A percentile compares a stretch with the other conserved stretches of the same genome.
These are phyloP conservation scores for Tothia fuscella DNA, from an alignment of 2,329 filamentous ascomycete species.

Conservation along the genomic window DNA sequence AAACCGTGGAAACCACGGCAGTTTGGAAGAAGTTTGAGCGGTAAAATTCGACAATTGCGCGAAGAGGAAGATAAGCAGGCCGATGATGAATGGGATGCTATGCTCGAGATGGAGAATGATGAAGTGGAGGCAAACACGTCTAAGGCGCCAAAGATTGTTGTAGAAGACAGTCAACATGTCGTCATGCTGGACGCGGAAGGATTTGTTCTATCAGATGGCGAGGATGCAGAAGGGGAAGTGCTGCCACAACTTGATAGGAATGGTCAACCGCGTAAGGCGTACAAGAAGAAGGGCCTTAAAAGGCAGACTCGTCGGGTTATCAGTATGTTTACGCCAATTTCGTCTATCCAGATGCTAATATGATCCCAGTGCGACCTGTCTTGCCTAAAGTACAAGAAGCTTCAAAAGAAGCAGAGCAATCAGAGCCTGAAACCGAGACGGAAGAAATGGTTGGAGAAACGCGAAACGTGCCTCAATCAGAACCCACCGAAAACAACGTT, in stretches of 20 bases:
- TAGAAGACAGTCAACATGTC: constrained; percentile 31
- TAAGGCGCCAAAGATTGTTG: constrained; percentile 22
- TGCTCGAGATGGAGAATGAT: constrained; percentile 56
- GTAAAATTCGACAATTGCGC: constrained; percentile 58
- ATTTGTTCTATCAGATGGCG: constrained; percentile 45
- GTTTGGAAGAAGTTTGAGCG: constrained; percentile 58
- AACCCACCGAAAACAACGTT: background rate
- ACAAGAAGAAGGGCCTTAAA: constrained; percentile 78
- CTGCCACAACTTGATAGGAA: constrained; percentile 20
- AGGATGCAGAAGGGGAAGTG: constrained; percentile 20
- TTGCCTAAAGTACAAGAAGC: constrained; percentile 28
- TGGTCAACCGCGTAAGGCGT: constrained; percentile 49
- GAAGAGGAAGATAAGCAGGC: constrained; percentile 52
- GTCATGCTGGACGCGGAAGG: constrained; percentile 36
- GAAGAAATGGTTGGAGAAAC: background rate
- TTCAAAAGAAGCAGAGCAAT: constrained; percentile 5
- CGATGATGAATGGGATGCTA: constrained; percentile 62
- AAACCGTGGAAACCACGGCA: constrained; percentile 31
- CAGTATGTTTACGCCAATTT: no score
- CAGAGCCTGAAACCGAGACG: constrained; percentile 10
- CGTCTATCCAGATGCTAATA: no score
- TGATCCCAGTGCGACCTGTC: constrained; percentile 30
- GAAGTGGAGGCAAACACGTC: constrained; percentile 14
- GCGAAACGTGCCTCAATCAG: background rate
- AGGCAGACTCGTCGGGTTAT: constrained; percentile 59